Base-by-base conservation (phyloP, 352 stramenopile genomes). In the Plasmopara halstedii region DNA sequence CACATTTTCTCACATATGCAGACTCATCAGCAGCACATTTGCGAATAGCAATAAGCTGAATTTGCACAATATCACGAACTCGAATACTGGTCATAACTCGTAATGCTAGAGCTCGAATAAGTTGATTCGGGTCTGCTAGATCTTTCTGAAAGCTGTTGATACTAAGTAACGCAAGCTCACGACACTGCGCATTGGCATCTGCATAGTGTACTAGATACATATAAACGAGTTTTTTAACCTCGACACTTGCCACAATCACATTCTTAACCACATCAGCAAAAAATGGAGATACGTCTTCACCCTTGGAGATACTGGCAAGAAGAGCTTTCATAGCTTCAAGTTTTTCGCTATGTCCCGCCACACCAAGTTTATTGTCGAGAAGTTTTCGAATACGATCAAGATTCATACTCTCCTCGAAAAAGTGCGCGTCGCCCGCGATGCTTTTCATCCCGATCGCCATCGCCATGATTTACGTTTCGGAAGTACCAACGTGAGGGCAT, bases 191-290 rank as follows among this genome's bases (percentile, higher is more conserved):
- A 61, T 98, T 95, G 41, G 78, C 73, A 71, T 99, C 95, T 4
- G 94, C 91, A 66, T 99, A 99, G 67, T 98, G 94, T n/a, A 98
- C 93, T 11, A 99, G 74, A 67, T 98, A 99, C 73, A 98, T 99
- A 72, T 99, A 99, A 18, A 99, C 95, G 73, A 99, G 96, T 69
- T 99, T 99, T 55, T 98, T 98, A n/a, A 99, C 90, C 63, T 99
- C 96, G 22, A 99, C 83, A 36, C 74, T 96, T 19, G 85, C 88
- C 21, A 94, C 83, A 50, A 94, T 88, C 13, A 95, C 82, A 64
- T 98, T 98, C 61, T 93, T 92, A 38, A 99, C 95, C 17, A 99
- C 95, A 53, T 98, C 92, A 2, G 94, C 85, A 65, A 98, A 99
- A 79, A 99, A 99, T 34, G 97, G 83, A 29, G 82, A 96, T 11